Base-by-base conservation (phyloP, 2,329 filamentous ascomycete species). In the Sphaceloma murrayae region DNA sequence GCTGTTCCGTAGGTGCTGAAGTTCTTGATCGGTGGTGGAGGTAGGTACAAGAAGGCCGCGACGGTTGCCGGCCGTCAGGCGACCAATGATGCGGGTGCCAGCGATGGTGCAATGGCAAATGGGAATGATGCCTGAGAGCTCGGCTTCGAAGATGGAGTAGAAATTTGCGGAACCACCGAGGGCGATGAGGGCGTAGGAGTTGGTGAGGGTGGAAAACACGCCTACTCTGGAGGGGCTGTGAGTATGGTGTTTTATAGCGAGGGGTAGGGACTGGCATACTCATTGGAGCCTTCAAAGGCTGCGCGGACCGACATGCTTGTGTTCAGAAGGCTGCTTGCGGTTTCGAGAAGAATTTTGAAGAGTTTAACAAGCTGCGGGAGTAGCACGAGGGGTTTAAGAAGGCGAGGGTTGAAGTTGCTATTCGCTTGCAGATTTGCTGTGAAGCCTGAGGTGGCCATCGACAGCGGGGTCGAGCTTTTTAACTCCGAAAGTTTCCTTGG, bases 151-250 rank as follows among this genome's bases (percentile, higher is more conserved):
- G 63, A 96, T 78, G 72, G 44, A 88, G 79, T 96, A 96, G 68
- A 98, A 98, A 77, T 96, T 96, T 74, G 95, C 88, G 60, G 86
- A 94, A 57, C 85, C 88, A 61, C 91, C 91, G 54, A 94, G 78
- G 53, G 89, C 88, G 56, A 95, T 86, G 58, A 98, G 75, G 56
- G 88, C 87, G 67, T 94, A 98, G 49, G 86, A 89, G 69, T 98
- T 98, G 56, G 91, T 98, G 62, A 98, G 82, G 50, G 86, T 94
- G 49, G 88, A 70, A 67, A 98, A 98, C 62, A 96, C 91, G 64
- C 91, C 91, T 62, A 98, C 85, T 70, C 88, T 95, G 59, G 10
- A 43, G 11, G 17, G 10, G 17, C 26, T 18, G 22, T 43, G 16
- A 50, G 46, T 36, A 34, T n/a, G 11, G 13, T 3, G 18, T 39